Base-by-base conservation (phyloP, 768 basidiomycete species). In the Kondoa subrosea region DNA sequence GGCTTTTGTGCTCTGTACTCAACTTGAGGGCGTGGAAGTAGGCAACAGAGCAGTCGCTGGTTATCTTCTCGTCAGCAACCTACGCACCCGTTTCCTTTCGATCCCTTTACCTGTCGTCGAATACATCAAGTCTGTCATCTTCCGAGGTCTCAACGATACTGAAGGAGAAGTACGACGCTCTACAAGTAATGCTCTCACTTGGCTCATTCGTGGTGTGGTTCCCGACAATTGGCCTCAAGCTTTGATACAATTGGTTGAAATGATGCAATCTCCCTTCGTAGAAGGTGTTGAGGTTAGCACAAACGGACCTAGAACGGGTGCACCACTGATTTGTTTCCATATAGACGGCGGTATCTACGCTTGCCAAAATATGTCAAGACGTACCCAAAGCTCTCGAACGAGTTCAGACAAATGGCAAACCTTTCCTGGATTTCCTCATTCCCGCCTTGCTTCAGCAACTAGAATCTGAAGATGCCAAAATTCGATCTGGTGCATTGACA, bases 201-300 rank as follows among this genome's bases (percentile, higher is more conserved):
- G 69, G 69, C 85, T 96, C 74, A 83, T 97, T 68, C 87, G 86
- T 63, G 86, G 86, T 50, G 80, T 93, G 64, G 91, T 93, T 74
- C 88, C 91, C 1, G 86, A 81, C 75, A 89, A 87, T 75, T 99
- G 95, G 95, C 88, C 92, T 60, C 90, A 96, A 78, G 95, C 90
- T 74, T 80, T 99, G 60, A 84, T 86, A 75, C 83, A 88, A 71
- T 83, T 99, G 32, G 85, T 95, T 59, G 82, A 83, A 73, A 82
- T 87, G 71, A 80, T 93, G 68, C 89, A 91, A 77, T 84, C 85
- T 33, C 75, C 82, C 63, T 85, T 91, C 81, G 76, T 81, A 33
- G 84, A 85, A 71, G 82, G 83, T 71, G 90, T 91, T 78, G 91
- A 93, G 85, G 93, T 95, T 78, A 78, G 83, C 57, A 29, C 4